Evolutionary conservation across 192 early-diverging fungal species (phyloP), one percentile per base, ranked within the genome.

Genomic region (Kappamyces sp.): DNA sequence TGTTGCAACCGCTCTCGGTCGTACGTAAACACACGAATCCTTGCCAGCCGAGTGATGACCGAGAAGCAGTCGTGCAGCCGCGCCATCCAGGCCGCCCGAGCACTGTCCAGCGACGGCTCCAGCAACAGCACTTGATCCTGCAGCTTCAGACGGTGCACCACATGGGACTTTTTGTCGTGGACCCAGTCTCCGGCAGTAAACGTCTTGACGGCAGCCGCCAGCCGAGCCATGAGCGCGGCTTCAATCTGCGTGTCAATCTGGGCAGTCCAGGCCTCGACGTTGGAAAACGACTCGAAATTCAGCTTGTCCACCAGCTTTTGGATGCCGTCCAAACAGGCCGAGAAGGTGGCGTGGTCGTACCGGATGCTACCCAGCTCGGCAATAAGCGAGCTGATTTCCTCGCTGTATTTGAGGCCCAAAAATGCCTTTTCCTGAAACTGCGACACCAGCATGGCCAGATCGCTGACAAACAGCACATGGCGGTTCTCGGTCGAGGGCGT

Each of bases 351-450:
- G 8, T 77, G 71, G n/a, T 80, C 66, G 60, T 87, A 99, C 5
- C 82, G 62, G 66, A 93, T 97, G 10, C 72, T 76, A 44, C 82
- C 73, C 41, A 99, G 78, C 69, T 97, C 92, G 10, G 87, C 87
- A n/a, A 96, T 82, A 13, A 80, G 69, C 15, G 77, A 69, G 37
- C 83, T 79, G 43, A 98, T 91, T 44, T 91, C 86, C 49, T 90
- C 91, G 66, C 90, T 84, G 47, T 91, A 83, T 13, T 75, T 41
- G 36, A 98, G 86, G 42, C 94, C 80, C 1, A 84, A 66, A 61
- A 87, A 89, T 8, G 90, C 90, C 68, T 98, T 98, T 48, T 98
- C 94, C 71, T 97, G 94, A 78, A 94, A 97, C n/a, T 87, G 72
- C 12, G 88, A 84, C 0, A 99, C 93, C 2, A 84, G 79, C 4